Base-by-base conservation (phyloP, 768 basidiomycete genomes). In the Leccinum boreale region DNA sequence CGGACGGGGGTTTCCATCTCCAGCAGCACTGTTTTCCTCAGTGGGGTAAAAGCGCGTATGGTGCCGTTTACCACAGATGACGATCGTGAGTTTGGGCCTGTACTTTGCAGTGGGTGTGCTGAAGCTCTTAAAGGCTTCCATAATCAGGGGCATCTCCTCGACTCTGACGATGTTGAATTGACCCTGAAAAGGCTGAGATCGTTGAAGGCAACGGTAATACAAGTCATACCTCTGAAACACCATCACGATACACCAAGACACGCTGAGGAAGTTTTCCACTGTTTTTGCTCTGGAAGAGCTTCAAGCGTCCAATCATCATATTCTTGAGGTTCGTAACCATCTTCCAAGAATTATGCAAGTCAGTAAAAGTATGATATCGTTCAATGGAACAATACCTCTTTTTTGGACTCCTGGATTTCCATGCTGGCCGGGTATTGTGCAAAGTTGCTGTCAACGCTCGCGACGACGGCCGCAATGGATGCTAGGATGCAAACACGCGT, bases 151-250 rank as follows among this genome's bases (percentile, higher is more conserved):
- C 45, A 72, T 72, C 59, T 83, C 81, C 24, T 80, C 74, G 15
- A 21, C 17, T 29, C 79, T 70, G 29, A 84, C 81, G 10, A 70
- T 75, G 10, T 68, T 53, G 60, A 81, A 84, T 73, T 83, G 82
- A 1, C 81, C 81, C 75, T 81, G 53, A 53, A 51, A 10, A 31
- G 17, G 39, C 42, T 72, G 57, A 72, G 55, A 33, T 19, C 3
- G 11, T 10, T 12, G 44, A 53, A 52, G 45, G 15, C 8, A 57
- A 52, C 3, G 10, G 11, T 3, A 3, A 47, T 19, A 35, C 23
- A 56, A 26, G 48, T 46, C 73, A 35, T 52, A 87, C 89, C 74
- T 92, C 90, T 3, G 89, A 90, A 28, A 92, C 89, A 50, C 91
- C 91, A 67, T 92, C 91, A 8, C 81, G 76, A 63, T 81, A 83